phyloP scores from a whole-genome alignment of 2,329 filamentous ascomycete genomes.

The Fusarium keratoplasticum region DNA sequence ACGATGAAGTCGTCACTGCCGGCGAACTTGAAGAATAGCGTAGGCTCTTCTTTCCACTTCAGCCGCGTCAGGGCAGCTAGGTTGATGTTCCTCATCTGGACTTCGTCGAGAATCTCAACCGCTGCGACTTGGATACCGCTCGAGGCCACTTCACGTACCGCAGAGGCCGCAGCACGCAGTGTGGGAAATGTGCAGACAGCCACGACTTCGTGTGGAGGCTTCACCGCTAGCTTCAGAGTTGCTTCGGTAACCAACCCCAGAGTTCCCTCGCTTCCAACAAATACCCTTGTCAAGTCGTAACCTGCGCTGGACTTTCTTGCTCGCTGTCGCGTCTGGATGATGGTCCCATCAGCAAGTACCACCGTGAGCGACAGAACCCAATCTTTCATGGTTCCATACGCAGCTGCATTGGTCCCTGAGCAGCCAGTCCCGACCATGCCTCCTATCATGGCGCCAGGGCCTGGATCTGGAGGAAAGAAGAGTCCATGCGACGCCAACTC shows the following conservation, averaged over 20 bases:
- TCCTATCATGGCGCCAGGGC: background rate
- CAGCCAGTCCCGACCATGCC: background rate
- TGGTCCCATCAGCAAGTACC: background rate
- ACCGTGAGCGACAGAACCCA: background rate
- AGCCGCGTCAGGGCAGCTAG: background rate
- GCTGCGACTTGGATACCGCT: background rate
- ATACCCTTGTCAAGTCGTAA: background rate
- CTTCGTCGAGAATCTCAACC: background rate
- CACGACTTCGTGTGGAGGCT: background rate
- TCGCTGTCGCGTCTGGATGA: background rate
- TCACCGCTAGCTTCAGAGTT: background rate
- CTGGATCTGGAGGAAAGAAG: background rate
- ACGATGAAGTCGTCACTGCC: background rate
- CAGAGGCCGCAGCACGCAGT: background rate
- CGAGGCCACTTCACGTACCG: background rate
- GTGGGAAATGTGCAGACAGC: background rate
- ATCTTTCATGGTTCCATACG: background rate
- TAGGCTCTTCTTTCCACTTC: background rate
- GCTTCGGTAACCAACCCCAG: background rate
- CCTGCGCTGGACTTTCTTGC: background rate
- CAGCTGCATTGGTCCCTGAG: background rate
- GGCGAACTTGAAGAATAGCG: background rate
- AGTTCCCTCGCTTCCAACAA: background rate
- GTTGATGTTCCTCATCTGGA: background rate
- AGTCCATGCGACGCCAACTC: background rate